Base-by-base conservation (phyloP, 352 stramenopile species). In the Phytopythium ostracodes region DNA sequence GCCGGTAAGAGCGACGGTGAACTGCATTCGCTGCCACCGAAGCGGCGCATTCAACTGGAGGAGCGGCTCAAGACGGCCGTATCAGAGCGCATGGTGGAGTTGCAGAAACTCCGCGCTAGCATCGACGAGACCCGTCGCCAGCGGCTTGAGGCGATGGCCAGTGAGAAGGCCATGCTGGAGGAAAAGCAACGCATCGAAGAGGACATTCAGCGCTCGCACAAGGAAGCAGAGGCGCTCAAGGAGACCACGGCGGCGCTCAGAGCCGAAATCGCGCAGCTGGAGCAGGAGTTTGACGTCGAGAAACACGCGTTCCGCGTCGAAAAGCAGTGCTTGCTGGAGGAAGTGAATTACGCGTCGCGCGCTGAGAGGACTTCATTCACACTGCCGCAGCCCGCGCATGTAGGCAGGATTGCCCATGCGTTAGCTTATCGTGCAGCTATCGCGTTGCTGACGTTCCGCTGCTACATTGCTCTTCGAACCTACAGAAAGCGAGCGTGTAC, bases 21-120 rank as follows among this genome's bases (percentile, higher is more conserved):
- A n/a, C 11, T 18, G 20, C 50, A 55, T 22, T 35, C 53, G 25
- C 27, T 35, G 18, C 27, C 44, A 24, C 62, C 22, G 8, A 59
- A 83, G 72, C 68, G 81, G 68, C 62, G 70, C 38, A 87, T 91
- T 36, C 77, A 96, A 50, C 84, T 93, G 27, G 88, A 96, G 43
- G 86, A 95, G 46, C 76, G 91, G 0, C 57, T 87, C 35, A 84
- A 84, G 56, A 57, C 66, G 22, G 63, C 76, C 27, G 18, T 77
- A 25, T 82, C 64, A 14, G 67, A 84, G 61, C 66, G 75, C 67
- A 63, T 78, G 63, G 67, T 71, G 40, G 69, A 84, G 69, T 64
- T 97, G 72, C 75, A 83, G 25, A 78, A 72, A 25, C 59, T 87
- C 33, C 72, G 73, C 12, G 59, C 67, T 5, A 63, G 72, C 42